A percentile compares a stretch with the other conserved stretches of the same genome.
These are phyloP conservation scores for Ensete glaucum DNA, from an alignment of 176 grass and related monocot species.

Conservation along the genomic window DNA sequence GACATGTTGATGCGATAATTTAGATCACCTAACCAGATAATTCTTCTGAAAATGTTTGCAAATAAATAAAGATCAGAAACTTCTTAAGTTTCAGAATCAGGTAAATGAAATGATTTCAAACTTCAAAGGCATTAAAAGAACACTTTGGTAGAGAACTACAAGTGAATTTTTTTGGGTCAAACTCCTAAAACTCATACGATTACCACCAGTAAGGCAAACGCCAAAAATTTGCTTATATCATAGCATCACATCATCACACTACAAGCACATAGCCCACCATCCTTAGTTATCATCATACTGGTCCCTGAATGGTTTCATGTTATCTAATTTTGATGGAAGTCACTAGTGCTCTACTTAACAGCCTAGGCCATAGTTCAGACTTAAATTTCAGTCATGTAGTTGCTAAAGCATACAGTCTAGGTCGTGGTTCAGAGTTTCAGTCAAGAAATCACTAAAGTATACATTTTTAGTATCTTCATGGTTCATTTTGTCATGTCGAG, in stretches of 20 bases:
- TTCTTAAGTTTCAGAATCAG: not conserved
- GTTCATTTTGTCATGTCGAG: not conserved
- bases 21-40: conserved; percentile 91
- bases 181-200: not conserved
- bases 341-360: not conserved
- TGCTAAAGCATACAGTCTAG: no score
- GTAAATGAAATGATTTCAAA: conserved; percentile 1
- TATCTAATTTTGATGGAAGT: not conserved
- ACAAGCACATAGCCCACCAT: not conserved
- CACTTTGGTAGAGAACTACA: no score
- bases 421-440: no score
- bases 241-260: not conserved
- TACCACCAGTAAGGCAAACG: not conserved
- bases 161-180: not conserved
- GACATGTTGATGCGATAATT: conserved; percentile 83
- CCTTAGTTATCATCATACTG: not conserved
- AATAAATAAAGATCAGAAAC: not conserved
- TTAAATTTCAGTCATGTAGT: no score
- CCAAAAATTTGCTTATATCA: not conserved
- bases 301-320: not conserved
- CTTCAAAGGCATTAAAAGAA: not conserved
- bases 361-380: no score
- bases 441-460: not conserved
- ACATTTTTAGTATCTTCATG: not conserved
- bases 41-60: conserved; percentile 56